phyloP scores from a whole-genome alignment of 176 grass and related monocot species.

The Carex kokanica region DNA sequence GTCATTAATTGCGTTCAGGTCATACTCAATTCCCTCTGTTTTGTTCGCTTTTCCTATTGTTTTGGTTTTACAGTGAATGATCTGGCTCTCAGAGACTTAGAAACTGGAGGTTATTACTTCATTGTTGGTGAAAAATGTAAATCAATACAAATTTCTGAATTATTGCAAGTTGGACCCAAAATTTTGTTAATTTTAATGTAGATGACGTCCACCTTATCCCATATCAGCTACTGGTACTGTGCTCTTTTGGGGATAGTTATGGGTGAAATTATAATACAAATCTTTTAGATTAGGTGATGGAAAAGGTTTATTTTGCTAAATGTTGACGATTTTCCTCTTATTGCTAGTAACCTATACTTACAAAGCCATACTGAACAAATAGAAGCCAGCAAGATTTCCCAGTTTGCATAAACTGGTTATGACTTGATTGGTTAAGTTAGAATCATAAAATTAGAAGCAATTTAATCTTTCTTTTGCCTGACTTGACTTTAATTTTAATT shows the following conservation, averaged over 20 bases:
- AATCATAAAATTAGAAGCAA: neutral
- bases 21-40: neutral
- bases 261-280: neutral
- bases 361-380: neutral
- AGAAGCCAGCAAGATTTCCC: neutral
- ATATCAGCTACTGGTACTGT: neutral
- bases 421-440: neutral
- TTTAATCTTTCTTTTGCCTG: neutral
- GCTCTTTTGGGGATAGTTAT: neutral
- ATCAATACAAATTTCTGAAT: neutral
- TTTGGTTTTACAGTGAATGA: neutral
- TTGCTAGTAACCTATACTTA: neutral
- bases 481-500: conserved; percentile 2
- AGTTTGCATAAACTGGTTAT: neutral
- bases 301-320: neutral
- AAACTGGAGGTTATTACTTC: neutral
- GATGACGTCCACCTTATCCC: neutral
- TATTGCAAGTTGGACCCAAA: neutral
- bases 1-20: conserved; percentile 46
- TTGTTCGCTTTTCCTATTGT: neutral
- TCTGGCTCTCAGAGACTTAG: neutral
- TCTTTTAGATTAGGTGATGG: neutral
- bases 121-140: neutral
- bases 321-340: neutral
- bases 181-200: neutral